Evolutionary conservation across 768 basidiomycete species (phyloP), one percentile per base, ranked within the genome.

Genomic region (Termitomyces sp.): DNA sequence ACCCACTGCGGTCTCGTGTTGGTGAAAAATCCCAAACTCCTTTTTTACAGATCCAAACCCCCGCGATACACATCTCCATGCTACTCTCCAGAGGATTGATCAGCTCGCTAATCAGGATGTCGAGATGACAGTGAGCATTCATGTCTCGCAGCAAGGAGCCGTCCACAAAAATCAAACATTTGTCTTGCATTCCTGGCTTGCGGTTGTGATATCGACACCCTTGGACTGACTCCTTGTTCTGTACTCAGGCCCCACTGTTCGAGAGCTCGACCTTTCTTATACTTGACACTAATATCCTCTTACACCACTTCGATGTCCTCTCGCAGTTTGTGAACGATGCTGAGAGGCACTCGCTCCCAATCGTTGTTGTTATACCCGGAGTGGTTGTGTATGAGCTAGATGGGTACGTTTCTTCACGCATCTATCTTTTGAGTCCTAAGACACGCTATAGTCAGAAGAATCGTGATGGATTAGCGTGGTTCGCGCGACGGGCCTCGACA

Each of bases 341-440:
- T 39, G 86, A 87, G 67, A 74, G 70, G 28, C 70, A 74, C 22
- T 62, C 61, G 7, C 68, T 84, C n/a, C 81, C 84, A n/a, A 75
- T 89, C 46, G 62, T 84, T 55, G 73, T 92, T 32, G 75, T 93
- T 63, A 81, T 93, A 54, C 92, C 92, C 0, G 88, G 86, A 11
- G 84, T 81, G 7, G 92, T 94, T 18, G 81, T 94, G 55, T 79
- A 84, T 55, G 92, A 94, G 71, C 81, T 94, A 40, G 92, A 94
- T 68, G 79, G 80, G 90, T 90, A 68, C 53, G 70, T 63, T 39
- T 50, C 32, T 36, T 58, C 24, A 24, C 55, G 20, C 32, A 20
- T 18, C 22, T 15, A 36, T 24, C 42, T 59, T 9, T 62, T 48
- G 49, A 7, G 8, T 51, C 13, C n/a, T 32, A n/a, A 33, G 28